Evolutionary conservation across 2,329 filamentous ascomycete genomes (phyloP), one percentile per base, ranked within the genome.

Genomic region (Fusarium sp.): DNA sequence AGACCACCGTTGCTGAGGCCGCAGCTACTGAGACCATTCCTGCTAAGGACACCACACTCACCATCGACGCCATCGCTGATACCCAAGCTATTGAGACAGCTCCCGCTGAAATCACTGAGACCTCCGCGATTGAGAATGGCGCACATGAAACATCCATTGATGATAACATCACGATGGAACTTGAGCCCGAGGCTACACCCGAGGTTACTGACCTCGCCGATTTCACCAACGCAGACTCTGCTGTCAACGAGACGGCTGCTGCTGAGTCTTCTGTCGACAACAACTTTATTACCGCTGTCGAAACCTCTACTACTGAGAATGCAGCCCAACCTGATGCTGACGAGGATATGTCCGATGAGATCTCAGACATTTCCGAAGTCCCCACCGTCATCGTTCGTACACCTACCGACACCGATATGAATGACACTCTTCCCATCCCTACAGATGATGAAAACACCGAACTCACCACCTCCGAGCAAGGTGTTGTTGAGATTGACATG

Each of bases 401-500:
- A 15, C 20, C 34, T 20, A 21, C 19, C 12, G 34, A 50, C 6
- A n/a, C 9, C 1, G n/a, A 8, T 2, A 40, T 14, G 47, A 20
- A 67, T 8, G 21, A 24, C 15, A 34, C 53, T 30, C 26, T 17
- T 39, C 32, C 36, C 11, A 23, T 21, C 1, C 24, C 44, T 15
- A 34, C 1, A 7, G 20, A 9, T 6, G 19, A 47, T n/a, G 15
- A 47, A n/a, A 28, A 51, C 6, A 17, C 14, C 7, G 45, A 43
- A 17, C 46, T 32, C 12, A 61, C 68, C 11, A 44, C 54, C 7
- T 23, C 56, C n/a, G 64, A 67, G 26, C 64, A 68, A 7, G 71
- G 69, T 11, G 67, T 78, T 11, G 65, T 76, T n/a, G 74, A 75
- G 34, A 75, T 79, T 30, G 77, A 80, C 53, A 73, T 78, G 70